Evolutionary conservation across 768 basidiomycete species (phyloP), one percentile per base, ranked within the genome.

Genomic region (Kwoniella bestiolae): DNA sequence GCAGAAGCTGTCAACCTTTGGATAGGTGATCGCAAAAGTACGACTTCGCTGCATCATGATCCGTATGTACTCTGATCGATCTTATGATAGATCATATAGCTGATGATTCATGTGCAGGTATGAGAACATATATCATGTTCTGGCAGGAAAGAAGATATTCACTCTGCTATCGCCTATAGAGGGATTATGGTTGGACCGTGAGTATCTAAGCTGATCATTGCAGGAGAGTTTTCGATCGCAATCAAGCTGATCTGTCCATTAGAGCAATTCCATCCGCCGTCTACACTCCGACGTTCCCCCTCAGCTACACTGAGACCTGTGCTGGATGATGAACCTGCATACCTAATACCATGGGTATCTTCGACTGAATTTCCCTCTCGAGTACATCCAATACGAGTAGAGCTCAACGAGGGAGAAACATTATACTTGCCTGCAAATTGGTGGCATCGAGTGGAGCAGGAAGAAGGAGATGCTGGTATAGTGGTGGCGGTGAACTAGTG

Each of bases 1-100:
- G 91, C 94, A 0, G 94, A 97, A 73, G 94, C 92, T 5, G 92
- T 92, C 2, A 96, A 96, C 76, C 75, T 97, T 21, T 97, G 94
- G 93, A 91, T 96, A 35, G 94, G 94, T 11, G 85, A 90, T 72
- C 83, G 84, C 60, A 82, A 83, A 63, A 93, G 91, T 74, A 83
- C 87, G 14, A 96, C 94, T 1, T 91, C 89, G 60, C 85, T 95
- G 49, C 94, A 97, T 77, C 90, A 87, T 74, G 93, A 77, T 59
- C 75, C 73, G 73, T 76, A 38, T 53, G 74, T 60, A 8, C 5
- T 8, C 31, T n/a, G 16, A 35, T 56, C 9, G 12, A 41, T 2
- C 12, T 18, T 29, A 25, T 16, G 12, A 31, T 21, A 57, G 2
- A 16, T 14, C 16, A 21, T 4, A 2, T 90, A 38, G 16, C 35